These are phyloP conservation scores for Penicillium chermesinum DNA, from an alignment of 495 filamentous ascomycete species.

Conservation along the genomic window DNA sequence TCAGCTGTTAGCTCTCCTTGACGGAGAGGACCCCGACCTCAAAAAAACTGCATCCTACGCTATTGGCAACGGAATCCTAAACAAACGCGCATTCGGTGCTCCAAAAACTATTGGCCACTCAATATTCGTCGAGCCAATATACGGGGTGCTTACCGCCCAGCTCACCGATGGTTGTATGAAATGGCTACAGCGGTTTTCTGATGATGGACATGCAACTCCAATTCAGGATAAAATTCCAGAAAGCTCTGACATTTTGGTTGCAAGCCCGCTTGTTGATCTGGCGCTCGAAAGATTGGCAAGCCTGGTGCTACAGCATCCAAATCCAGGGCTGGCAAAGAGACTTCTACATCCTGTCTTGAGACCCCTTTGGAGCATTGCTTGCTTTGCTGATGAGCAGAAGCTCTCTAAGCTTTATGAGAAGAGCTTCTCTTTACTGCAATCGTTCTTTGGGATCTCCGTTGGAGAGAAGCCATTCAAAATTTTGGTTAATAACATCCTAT, in stretches of 20 bases:
- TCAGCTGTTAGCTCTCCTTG: conserved; percentile 62
- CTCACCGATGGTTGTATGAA: conserved; percentile 21
- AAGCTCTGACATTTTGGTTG: conserved; percentile 16
- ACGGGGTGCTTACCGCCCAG: conserved; percentile 55
- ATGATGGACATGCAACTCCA: conserved; percentile 4
- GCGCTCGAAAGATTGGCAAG: conserved; percentile 54
- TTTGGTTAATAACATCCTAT: conserved; percentile 47
- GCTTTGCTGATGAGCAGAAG: conserved; percentile 43
- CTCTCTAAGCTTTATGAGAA: conserved; percentile 25
- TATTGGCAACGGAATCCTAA: conserved; percentile 68
- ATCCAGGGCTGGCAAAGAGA: conserved; percentile 67
- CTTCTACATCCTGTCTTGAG: conserved; percentile 59
- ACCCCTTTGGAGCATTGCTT: conserved; percentile 64
- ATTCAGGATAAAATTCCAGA: not conserved
- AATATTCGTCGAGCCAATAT: conserved; percentile 60
- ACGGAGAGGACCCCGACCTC: conserved; percentile 60
- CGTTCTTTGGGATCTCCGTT: conserved; percentile 46
- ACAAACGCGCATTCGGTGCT: conserved; percentile 60
- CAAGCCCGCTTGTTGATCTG: conserved; percentile 18
- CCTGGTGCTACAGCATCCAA: conserved; percentile 62
- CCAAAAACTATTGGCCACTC: conserved; percentile 66
- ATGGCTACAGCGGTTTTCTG: conserved; percentile 20
- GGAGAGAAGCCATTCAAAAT: conserved; percentile 39
- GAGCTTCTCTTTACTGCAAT: conserved; percentile 33
- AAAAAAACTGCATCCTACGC: conserved; percentile 63